Evolutionary conservation across 1,284 basidiomycete species (phyloP).

Genomic region (Cryptococcus deneoformans): DNA sequence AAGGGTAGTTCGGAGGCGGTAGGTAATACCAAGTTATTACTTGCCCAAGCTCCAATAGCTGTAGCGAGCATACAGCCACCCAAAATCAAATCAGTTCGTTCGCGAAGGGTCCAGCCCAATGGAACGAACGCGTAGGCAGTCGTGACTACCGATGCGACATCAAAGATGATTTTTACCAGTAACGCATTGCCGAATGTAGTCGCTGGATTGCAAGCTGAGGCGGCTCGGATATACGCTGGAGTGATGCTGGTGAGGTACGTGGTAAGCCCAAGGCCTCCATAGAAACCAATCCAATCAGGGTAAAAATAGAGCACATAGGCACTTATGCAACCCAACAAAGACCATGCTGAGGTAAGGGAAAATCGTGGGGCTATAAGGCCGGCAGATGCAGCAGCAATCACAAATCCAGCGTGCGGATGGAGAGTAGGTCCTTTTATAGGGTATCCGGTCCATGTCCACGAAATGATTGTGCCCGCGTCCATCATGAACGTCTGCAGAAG

Average conservation of each 20-base stretch:
- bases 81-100: constrained; percentile 66
- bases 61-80: constrained; percentile 25
- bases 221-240: constrained; percentile 57
- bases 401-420: constrained; percentile 67
- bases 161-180: constrained; percentile 63
- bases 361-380: constrained; percentile 27
- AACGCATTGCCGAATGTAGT: constrained; percentile 60
- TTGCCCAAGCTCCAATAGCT: constrained; percentile 7
- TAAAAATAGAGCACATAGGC: constrained; percentile 60
- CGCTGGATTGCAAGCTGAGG: constrained; percentile 39
- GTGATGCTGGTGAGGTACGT: constrained; percentile 66
- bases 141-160: constrained; percentile 71
- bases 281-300: constrained; percentile 71
- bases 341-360: background rate
- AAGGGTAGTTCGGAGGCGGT: constrained; percentile 10
- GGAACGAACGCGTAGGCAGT: constrained; percentile 95
- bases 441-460: constrained; percentile 91
- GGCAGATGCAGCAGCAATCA: constrained; percentile 63
- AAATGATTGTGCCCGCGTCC: constrained; percentile 78
- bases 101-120: constrained; percentile 71
- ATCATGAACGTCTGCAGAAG: constrained; percentile 72
- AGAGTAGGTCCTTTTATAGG: constrained; percentile 72
- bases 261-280: constrained; percentile 65
- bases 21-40: constrained; percentile 20
- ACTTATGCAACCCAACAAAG: background rate